Base-by-base conservation (phyloP, 1,284 basidiomycete species). In the Moniliella sp. region DNA sequence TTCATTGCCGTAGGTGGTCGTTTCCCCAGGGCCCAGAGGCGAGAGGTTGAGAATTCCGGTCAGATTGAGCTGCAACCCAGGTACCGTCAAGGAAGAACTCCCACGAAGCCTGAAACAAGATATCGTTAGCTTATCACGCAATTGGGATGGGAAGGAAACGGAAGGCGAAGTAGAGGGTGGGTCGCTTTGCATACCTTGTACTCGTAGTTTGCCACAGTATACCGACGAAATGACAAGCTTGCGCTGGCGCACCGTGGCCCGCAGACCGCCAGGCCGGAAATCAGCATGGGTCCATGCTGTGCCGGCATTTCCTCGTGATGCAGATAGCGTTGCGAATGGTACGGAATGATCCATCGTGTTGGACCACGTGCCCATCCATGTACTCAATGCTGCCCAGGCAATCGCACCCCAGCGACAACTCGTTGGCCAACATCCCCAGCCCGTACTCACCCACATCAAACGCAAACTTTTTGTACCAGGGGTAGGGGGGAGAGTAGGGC, bases 181-280 rank as follows among this genome's bases (percentile, higher is more conserved):
- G 53, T 83, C 80, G 36, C 61, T 59, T 37, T 65, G 61, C 73
- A 80, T 80, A n/a, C n/a, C n/a, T n/a, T 7, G 64, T 40, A 48
- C 75, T 78, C 78, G 57, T 81, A 83, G 58, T 84, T 83, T 16
- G 78, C 78, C 38, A 84, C 67, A 0, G 81, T 84, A 64, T 78
- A 80, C 76, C 72, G 80, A 80, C 62, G 76, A 78, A 42, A 86
- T 65, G 15, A 84, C 76, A 15, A 88, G 69, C 33, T 79, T 69
- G 40, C 82, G 71, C 36, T 75, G 72, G 30, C 82, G 72, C 10
- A 80, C 78, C 4, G 76, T 74, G 36, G 76, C 72, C 0, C 74
- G 67, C 34, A 76, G 71, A 16, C 78, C 78, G 18, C 75, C 76
- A n/a, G 73, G 69, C 34, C 81, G 74, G 62, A 74, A 83, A 58